Evolutionary conservation across 1,284 basidiomycete genomes (phyloP).

Genomic region (Cutaneotrichosporon sp.): DNA sequence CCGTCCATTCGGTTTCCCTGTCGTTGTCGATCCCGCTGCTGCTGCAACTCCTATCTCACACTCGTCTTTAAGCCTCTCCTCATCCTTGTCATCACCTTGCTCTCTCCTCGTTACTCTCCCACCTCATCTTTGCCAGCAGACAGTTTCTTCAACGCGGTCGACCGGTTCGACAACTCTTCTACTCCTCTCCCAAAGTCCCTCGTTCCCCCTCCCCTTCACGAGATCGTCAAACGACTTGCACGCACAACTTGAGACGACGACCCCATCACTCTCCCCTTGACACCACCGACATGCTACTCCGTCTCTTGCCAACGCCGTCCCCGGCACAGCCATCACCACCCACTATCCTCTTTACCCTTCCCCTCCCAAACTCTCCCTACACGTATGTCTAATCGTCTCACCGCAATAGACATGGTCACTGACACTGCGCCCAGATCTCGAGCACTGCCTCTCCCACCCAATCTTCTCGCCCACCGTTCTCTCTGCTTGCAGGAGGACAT

Average conservation of each 20-base stretch:
- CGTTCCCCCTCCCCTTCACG: neutral
- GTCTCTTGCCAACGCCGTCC: conserved; percentile 56
- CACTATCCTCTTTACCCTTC: conserved; percentile 65
- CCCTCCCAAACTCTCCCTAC: conserved; percentile 56
- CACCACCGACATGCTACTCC: conserved; percentile 65
- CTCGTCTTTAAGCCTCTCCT: conserved; percentile 1
- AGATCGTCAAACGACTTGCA: no score
- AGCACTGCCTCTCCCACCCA: conserved; percentile 44
- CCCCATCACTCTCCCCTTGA: no score
- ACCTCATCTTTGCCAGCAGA: neutral
- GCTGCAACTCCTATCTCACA: conserved; percentile 1
- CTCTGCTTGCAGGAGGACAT: conserved; percentile 45
- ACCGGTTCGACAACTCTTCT: neutral
- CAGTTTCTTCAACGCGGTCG: neutral
- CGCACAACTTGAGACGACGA: no score
- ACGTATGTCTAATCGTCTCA: conserved; percentile 28
- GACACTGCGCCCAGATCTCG: conserved; percentile 22
- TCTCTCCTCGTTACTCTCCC: neutral
- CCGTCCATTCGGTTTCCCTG: no score
- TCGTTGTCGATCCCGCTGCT: no score
- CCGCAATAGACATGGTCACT: no score
- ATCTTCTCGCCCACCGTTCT: conserved; percentile 43
- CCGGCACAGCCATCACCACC: conserved; percentile 55
- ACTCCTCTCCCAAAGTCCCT: neutral
- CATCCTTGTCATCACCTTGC: neutral